These are phyloP conservation scores for Albophoma yamanashiensis DNA, from an alignment of 2,329 filamentous ascomycete species.

Conservation along the genomic window DNA sequence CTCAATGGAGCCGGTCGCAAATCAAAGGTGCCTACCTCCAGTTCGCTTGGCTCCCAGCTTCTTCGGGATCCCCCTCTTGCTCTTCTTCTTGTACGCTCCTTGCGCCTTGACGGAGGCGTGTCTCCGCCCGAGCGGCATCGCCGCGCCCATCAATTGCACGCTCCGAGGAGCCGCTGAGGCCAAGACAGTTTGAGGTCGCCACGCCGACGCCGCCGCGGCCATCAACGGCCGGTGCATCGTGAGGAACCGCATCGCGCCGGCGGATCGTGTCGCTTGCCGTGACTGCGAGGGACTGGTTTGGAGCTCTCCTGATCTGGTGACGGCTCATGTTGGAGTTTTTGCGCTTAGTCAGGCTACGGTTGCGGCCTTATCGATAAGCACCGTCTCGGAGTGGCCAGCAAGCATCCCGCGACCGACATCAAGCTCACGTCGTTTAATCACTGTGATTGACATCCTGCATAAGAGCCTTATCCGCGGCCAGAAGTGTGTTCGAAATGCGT, in stretches of 20 bases:
- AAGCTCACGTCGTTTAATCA: neutral
- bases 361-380: neutral
- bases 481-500: slow-evolving; percentile 16
- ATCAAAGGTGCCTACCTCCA: slow-evolving; percentile 49
- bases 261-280: slow-evolving; percentile 16
- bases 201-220: slow-evolving; percentile 25
- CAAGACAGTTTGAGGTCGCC: slow-evolving; percentile 11
- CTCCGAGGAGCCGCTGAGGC: slow-evolving; percentile 8
- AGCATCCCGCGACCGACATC: neutral
- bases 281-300: neutral
- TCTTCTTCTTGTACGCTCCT: slow-evolving; percentile 55
- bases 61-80: slow-evolving; percentile 56
- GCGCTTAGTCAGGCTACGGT: slow-evolving; percentile 1
- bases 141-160: slow-evolving; percentile 23
- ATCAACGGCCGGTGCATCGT: slow-evolving; percentile 34
- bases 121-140: slow-evolving; percentile 37
- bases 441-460: neutral
- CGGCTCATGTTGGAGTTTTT: slow-evolving; percentile 1
- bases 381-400: neutral
- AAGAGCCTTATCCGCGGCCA: neutral
- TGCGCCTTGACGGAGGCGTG: slow-evolving; percentile 52
- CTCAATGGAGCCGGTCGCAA: neutral
- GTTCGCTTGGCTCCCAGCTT: slow-evolving; percentile 91
- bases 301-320: neutral
- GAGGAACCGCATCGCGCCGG: slow-evolving; percentile 32